These are phyloP conservation scores for Ophiostoma pallidulum DNA, from an alignment of 2,329 filamentous ascomycete genomes.

Conservation along the genomic window DNA sequence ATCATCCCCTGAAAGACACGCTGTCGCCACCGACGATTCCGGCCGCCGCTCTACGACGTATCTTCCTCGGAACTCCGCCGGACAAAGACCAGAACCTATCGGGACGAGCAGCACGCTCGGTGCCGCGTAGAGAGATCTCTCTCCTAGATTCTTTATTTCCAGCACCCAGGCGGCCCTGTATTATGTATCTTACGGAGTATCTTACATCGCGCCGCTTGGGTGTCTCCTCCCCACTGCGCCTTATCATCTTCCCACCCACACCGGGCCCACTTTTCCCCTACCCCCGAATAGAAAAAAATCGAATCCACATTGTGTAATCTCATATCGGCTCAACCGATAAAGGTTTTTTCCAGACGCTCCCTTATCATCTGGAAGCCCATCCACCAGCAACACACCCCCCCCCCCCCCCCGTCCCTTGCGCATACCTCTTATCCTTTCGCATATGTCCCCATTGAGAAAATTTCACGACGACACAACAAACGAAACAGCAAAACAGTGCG, in stretches of 20 bases:
- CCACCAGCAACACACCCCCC: conserved; percentile 10
- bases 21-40: too few relatives aligned
- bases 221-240: conserved; percentile 4
- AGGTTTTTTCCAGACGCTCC: conserved; percentile 16
- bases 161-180: background rate
- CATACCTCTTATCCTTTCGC: conserved; percentile 6
- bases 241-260: conserved; percentile 16
- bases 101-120: too few relatives aligned
- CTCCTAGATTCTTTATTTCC: too few relatives aligned
- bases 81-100: too few relatives aligned
- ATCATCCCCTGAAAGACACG: too few relatives aligned
- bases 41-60: too few relatives aligned
- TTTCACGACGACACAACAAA: background rate
- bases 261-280: conserved; percentile 10
- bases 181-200: background rate
- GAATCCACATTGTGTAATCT: conserved; percentile 17
- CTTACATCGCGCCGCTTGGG: background rate
- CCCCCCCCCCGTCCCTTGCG: conserved; percentile 9
- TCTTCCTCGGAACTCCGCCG: too few relatives aligned
- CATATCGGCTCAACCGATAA: conserved; percentile 18
- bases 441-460: conserved; percentile 10
- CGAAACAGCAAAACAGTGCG: background rate
- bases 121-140: too few relatives aligned
- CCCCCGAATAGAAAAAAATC: conserved; percentile 13
- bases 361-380: conserved; percentile 18